Evolutionary conservation across 2,329 filamentous ascomycete genomes (phyloP).

Genomic region (Penicillium thymicola): DNA sequence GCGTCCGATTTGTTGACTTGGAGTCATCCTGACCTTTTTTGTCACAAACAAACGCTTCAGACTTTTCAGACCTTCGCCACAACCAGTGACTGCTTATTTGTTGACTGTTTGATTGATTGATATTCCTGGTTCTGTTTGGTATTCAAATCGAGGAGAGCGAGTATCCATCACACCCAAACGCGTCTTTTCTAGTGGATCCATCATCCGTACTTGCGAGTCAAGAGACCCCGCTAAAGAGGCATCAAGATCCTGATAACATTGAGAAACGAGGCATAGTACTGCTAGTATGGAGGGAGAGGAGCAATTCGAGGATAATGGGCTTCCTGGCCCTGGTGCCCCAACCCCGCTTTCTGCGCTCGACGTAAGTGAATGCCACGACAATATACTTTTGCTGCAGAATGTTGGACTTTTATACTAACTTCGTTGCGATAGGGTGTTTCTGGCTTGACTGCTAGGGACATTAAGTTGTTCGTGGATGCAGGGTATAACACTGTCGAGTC

Average conservation of each 20-base stretch:
- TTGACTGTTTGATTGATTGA: neutral
- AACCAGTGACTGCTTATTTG: neutral
- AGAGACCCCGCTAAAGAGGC: neutral
- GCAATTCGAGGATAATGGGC: conserved; percentile 68
- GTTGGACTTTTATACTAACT: conserved; percentile 3
- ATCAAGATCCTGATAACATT: no score
- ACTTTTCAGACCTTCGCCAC: neutral
- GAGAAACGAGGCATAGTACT: conserved; percentile 29
- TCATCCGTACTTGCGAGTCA: neutral
- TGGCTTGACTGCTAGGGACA: conserved; percentile 90
- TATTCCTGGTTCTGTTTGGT: neutral
- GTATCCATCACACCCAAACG: neutral
- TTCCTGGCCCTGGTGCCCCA: conserved; percentile 85
- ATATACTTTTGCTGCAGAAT: neutral
- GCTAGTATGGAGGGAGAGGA: conserved; percentile 65
- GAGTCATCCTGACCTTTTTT: conserved; percentile 17
- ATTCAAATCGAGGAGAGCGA: neutral
- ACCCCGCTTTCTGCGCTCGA: conserved; percentile 83
- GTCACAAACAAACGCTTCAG: conserved; percentile 16
- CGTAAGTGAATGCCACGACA: conserved; percentile 51
- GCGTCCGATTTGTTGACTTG: conserved; percentile 26
- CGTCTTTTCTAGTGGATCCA: neutral
- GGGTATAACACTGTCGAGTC: conserved; percentile 95
- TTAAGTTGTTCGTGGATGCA: conserved; percentile 86
- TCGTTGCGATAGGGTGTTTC: conserved; percentile 67